Evolutionary conservation across 1,284 basidiomycete genomes (phyloP), one percentile per base, ranked within the genome.

Genomic region (Inonotus obliquus): DNA sequence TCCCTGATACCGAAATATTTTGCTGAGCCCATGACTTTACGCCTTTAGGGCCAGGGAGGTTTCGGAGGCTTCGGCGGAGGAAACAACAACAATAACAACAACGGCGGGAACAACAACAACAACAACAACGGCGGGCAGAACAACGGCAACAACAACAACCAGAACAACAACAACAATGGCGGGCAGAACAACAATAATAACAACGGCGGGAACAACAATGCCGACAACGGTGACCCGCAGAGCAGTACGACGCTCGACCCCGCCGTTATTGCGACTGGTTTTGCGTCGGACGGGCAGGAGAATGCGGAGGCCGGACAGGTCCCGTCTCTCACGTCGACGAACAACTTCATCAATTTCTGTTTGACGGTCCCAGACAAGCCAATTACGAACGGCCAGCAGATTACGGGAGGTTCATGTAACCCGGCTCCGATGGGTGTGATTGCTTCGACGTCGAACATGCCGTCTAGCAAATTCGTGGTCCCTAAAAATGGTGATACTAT

Each of bases 341-440:
- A 90, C 77, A 89, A 89, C 75, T 89, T 85, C 74, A 87, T 88
- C 77, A 86, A 87, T 77, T 86, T 83, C 74, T 87, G 83, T 69
- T 68, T 78, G 39, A 81, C 77, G 25, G 73, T 76, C 27, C 32
- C 32, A 32, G 75, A 81, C 65, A 74, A 81, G 55, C 81, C 81
- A 39, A 77, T 87, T 66, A 86, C 82, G 32, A 79, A 85, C 68
- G 83, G 85, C 58, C 73, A 81, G 70, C 83, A 85, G 72, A 76
- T 86, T 71, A 71, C 74, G 60, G 74, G 76, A 25, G 86, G 85
- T 55, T 87, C 84, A 56, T 86, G 86, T 73, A 85, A 85, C 71
- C 81, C 83, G 17, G 81, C 81, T 27, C 83, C 85, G 29, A 86
- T 87, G 71, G 84, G 83, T 66, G 69, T 76, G 57, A 84, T 88